phyloP scores from a whole-genome alignment of 129 eudicot genomes.

The Artemisia argyi region DNA sequence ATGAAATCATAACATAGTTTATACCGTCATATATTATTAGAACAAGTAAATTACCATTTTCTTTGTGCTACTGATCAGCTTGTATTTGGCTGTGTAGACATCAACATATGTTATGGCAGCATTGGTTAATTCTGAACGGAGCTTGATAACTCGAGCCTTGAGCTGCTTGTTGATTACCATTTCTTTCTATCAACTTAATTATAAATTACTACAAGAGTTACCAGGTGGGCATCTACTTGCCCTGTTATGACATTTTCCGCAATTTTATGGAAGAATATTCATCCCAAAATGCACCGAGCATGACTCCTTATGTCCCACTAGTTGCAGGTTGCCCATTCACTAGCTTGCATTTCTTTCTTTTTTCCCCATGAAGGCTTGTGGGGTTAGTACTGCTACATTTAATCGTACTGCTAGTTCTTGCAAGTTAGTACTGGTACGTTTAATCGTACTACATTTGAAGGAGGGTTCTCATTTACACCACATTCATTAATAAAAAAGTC shows the following conservation, averaged over 20 bases:
- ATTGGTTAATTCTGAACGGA: conserved; percentile 44
- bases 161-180: too few species aligned
- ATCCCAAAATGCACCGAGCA: conserved; percentile 45
- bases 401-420: too few species aligned
- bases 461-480: too few species aligned
- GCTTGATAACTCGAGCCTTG: too few species aligned
- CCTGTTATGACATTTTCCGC: conserved; percentile 80
- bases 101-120: conserved; percentile 68
- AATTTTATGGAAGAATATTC: conserved; percentile 59
- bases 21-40: neutral
- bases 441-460: too few species aligned
- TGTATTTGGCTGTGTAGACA: conserved; percentile 56
- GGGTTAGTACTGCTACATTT: too few species aligned
- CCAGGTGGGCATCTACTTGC: conserved; percentile 93
- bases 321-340: conserved; percentile 76
- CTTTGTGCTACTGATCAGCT: conserved; percentile 44
- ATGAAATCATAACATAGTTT: neutral
- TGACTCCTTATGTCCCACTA: conserved; percentile 79
- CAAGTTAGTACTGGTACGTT: too few species aligned
- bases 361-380: too few species aligned
- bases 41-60: conserved; percentile 32
- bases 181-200: too few species aligned
- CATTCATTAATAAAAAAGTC: too few species aligned
- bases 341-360: too few species aligned
- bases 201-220: too few species aligned